Base-by-base conservation (phyloP, 1,284 basidiomycete species). In the Volvariella surrecta region DNA sequence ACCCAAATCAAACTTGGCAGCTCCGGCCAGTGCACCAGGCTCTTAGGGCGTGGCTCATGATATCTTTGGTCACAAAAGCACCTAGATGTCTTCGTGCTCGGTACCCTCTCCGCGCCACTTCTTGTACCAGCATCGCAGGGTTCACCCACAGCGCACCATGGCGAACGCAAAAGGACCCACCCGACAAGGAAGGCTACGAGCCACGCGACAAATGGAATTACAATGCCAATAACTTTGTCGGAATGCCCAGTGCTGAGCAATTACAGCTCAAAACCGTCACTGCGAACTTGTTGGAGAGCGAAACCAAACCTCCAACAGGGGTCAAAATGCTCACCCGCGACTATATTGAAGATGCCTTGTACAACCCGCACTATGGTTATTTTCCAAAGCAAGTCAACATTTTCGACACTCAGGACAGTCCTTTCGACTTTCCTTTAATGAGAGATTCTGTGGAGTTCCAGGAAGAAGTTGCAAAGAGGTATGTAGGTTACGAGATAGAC, bases 351-450 rank as follows among this genome's bases (percentile, higher is more conserved):
- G 96, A 99, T 60, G 85, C 88, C 15, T 66, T 99, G 35, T 99
- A 99, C 68, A 98, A 99, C 58, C 94, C 93, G 2, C 66, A 92
- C 59, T 99, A 99, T 58, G 96, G 96, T 31, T 99, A 99, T 66
- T 99, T 99, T 59, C 82, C 89, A 18, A 86, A 87, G 54, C 85
- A 92, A 57, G 93, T 87, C 1, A 85, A 81, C 38, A 95, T 96
- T 52, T 89, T 95, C 62, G 74, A 81, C 35, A 66, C 82, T 2
- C 71, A 80, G 11, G 77, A 81, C 19, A 67, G 73, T 24, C 60
- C 69, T 2, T 84, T 95, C 52, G 71, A 92, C 51, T 97, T 98
- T 57, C 54, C 61, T 11, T 58, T 63, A 4, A 71, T 95, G 53
- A 71, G 73, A 39, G 81, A 89, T 57, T 73, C 77, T 22, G 67